Evolutionary conservation across 2,329 filamentous ascomycete genomes (phyloP), one percentile per base, ranked within the genome.

Genomic region (Zelopaecilomyces penicillatus): DNA sequence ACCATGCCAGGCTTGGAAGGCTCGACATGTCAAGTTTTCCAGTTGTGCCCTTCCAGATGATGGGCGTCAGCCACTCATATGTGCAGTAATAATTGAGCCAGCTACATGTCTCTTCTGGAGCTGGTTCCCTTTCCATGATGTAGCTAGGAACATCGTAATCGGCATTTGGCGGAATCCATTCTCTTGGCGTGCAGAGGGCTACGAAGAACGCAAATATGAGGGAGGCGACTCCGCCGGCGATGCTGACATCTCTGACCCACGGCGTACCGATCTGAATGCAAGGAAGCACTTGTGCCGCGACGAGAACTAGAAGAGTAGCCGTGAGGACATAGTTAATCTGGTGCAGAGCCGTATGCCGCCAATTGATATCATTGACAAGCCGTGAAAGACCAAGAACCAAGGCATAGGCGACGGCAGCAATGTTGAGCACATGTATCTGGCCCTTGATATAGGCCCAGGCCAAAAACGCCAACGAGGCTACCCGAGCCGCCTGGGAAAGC

Each of bases 101-200:
- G 47, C 72, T 75, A 58, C 71, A 74, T 3, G 66, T 71, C 53
- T 78, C 73, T 53, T 78, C 74, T 1, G 66, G 69, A 2, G 71
- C 65, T 5, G 74, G 71, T 41, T 67, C 63, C 19, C 55, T 51
- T n/a, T 59, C 58, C 9, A 60, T 53, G 19, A 63, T 56, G 42
- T 63, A 64, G 11, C 65, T 63, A 30, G 66, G 61, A 28, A 70
- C 55, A 29, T 65, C 61, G 40, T 65, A 56, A 30, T 65, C 59
- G 35, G 68, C 47, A 5, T 61, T 62, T 4, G 72, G 68, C 11
- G 71, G 71, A 3, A 66, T 51, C 74, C 74, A 76, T 56, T 73
- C 69, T 46, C 72, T 65, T 0, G 72, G 74, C 1, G 74, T 75
- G 37, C 59, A 49, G 31, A 69, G 48, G 43, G 74, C 70, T 32